Percentiles rank a stretch among this genome's conserved stretches.
Conservation (phyloP, 106 monocot genomes). For the Chionographis japonica region DNA sequence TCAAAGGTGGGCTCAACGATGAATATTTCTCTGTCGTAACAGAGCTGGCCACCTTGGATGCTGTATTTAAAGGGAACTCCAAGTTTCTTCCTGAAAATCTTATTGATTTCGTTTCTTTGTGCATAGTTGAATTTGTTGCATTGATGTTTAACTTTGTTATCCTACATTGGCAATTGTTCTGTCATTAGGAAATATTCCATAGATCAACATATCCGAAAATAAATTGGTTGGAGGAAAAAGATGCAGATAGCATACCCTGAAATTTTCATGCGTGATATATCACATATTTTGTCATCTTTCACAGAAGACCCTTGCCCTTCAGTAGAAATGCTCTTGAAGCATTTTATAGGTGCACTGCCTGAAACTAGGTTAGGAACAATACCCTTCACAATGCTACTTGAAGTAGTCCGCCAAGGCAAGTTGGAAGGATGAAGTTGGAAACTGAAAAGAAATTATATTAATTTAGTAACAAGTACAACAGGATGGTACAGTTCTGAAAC, state of each 20-base stretch:
- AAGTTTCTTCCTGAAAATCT: slow-evolving; percentile 18
- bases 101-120: slow-evolving; percentile 26
- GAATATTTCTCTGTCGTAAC: slow-evolving; percentile 24
- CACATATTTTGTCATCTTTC: slow-evolving; percentile 22
- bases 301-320: slow-evolving; percentile 14
- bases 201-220: not conserved
- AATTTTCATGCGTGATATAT: slow-evolving; percentile 9
- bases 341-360: slow-evolving; percentile 5
- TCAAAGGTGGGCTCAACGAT: slow-evolving; percentile 42
- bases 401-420: slow-evolving; percentile 1
- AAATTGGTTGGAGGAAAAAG: not conserved
- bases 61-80: slow-evolving; percentile 7
- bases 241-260: slow-evolving; percentile 26
- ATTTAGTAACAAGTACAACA: not conserved
- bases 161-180: slow-evolving; percentile 8
- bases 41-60: slow-evolving; percentile 14
- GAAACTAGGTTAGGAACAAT: slow-evolving; percentile 9
- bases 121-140: slow-evolving; percentile 16
- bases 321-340: slow-evolving; percentile 4
- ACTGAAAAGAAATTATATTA: slow-evolving; percentile 19
- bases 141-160: slow-evolving; percentile 21
- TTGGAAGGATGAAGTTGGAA: slow-evolving; percentile 13
- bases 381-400: slow-evolving; percentile 12
- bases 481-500: not conserved
- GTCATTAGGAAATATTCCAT: not conserved